Evolutionary conservation across 345 rosid genomes (phyloP).

Genomic region (Laguncularia racemosa): DNA sequence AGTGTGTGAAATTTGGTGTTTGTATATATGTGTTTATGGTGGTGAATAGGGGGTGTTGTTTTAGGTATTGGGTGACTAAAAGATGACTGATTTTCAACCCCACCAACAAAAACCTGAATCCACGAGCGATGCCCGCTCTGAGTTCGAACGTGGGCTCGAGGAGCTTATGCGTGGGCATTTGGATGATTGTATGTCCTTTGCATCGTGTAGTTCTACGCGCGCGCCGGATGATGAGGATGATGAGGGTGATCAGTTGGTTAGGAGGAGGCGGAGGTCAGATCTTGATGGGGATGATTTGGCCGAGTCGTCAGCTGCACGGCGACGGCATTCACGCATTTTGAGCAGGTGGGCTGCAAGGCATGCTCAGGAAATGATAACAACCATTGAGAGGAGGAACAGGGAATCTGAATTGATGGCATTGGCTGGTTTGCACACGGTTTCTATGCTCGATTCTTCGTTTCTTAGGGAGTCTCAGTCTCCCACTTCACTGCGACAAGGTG

Average conservation of each 20-base stretch:
- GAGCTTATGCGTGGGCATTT: slow-evolving; percentile 86
- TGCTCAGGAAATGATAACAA: slow-evolving; percentile 98
- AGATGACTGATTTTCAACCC: slow-evolving; percentile 77
- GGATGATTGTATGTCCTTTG: slow-evolving; percentile 83
- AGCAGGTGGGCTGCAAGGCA: slow-evolving; percentile 97
- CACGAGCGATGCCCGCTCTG: slow-evolving; percentile 40
- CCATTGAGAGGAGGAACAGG: slow-evolving; percentile 87
- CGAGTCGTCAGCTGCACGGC: slow-evolving; percentile 87
- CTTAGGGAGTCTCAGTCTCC: slow-evolving; percentile 85
- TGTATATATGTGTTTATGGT: neutral
- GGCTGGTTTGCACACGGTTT: slow-evolving; percentile 92
- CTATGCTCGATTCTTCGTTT: slow-evolving; percentile 93
- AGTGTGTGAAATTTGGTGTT: too few species aligned
- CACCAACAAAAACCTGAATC: slow-evolving; percentile 78
- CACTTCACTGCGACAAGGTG: slow-evolving; percentile 62
- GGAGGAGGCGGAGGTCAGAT: slow-evolving; percentile 81
- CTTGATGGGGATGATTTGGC: slow-evolving; percentile 85
- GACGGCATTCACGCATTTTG: slow-evolving; percentile 77
- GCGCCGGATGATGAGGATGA: slow-evolving; percentile 65
- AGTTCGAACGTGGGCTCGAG: slow-evolving; percentile 72
- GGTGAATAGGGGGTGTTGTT: slow-evolving; percentile 6
- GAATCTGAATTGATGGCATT: slow-evolving; percentile 96
- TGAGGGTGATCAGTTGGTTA: slow-evolving; percentile 71
- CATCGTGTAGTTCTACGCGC: slow-evolving; percentile 72
- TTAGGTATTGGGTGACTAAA: slow-evolving; percentile 9